These are phyloP conservation scores for Agaricus subrufescens DNA, from an alignment of 768 basidiomycete species.

Conservation along the genomic window DNA sequence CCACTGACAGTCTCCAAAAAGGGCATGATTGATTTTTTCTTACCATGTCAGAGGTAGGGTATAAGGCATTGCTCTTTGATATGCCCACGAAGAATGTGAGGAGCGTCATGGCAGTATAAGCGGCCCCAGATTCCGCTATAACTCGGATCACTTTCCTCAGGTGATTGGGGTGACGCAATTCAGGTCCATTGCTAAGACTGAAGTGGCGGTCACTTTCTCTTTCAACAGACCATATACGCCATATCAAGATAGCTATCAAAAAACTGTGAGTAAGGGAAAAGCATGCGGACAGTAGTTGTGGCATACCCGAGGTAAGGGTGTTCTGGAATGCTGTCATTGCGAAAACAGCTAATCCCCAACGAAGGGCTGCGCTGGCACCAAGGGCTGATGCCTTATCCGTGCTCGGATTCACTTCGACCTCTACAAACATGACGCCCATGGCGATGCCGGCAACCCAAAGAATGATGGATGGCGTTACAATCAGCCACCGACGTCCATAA, in stretches of 20 bases:
- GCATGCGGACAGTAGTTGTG: no score
- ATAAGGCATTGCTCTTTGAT: neutral
- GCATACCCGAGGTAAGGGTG: neutral
- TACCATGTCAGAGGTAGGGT: neutral
- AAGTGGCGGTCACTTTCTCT: neutral
- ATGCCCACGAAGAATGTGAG: neutral
- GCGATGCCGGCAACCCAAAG: neutral
- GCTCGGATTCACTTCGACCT: neutral
- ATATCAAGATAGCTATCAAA: neutral
- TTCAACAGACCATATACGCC: no score
- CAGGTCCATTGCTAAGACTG: neutral
- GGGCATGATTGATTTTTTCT: neutral
- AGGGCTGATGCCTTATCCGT: neutral
- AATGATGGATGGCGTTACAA: neutral
- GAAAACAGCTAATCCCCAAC: neutral
- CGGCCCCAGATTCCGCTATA: conserved; percentile 2
- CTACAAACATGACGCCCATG: neutral
- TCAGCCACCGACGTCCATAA: conserved; percentile 1
- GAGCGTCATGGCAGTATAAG: neutral
- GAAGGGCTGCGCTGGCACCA: neutral
- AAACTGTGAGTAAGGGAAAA: no score
- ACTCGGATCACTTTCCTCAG: neutral
- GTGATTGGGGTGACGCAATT: neutral
- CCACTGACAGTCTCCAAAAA: no score
- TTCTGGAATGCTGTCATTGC: neutral